A percentile compares a stretch with the other conserved stretches of the same genome.
These are phyloP conservation scores for Ustilago bromivora DNA, from an alignment of 1,284 basidiomycete species.

Conservation along the genomic window DNA sequence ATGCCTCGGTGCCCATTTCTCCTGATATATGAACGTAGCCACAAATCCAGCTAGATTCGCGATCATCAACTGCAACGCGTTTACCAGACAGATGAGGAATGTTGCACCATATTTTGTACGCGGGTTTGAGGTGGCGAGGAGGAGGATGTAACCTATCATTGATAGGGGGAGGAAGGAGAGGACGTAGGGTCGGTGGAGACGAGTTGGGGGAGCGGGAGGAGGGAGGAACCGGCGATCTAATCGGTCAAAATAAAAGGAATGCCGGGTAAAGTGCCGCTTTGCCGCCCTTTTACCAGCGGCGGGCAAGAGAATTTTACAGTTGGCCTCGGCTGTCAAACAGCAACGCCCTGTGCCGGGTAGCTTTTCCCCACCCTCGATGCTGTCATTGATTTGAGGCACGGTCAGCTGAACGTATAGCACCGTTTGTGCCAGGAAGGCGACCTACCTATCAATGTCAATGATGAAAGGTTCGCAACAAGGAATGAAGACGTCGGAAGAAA, in stretches of 20 bases:
- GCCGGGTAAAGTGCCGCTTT: background rate
- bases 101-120: constrained; percentile 63
- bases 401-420: no score
- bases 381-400: no score
- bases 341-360: no score
- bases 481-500: no score
- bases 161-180: constrained; percentile 66
- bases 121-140: constrained; percentile 51
- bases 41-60: constrained; percentile 69
- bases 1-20: constrained; percentile 59
- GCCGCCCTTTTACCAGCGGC: background rate
- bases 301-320: background rate
- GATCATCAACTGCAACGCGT: constrained; percentile 68
- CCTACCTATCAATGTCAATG: no score
- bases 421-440: no score
- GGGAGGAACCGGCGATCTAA: constrained; percentile 6
- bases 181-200: constrained; percentile 68
- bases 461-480: no score
- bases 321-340: constrained; percentile 3
- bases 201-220: constrained; percentile 57
- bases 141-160: constrained; percentile 67
- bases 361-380: background rate
- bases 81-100: constrained; percentile 65
- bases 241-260: background rate
- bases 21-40: constrained; percentile 67